These are phyloP conservation scores for Plectosphaerella sp. DNA, from an alignment of 2,329 filamentous ascomycete species.

Conservation along the genomic window DNA sequence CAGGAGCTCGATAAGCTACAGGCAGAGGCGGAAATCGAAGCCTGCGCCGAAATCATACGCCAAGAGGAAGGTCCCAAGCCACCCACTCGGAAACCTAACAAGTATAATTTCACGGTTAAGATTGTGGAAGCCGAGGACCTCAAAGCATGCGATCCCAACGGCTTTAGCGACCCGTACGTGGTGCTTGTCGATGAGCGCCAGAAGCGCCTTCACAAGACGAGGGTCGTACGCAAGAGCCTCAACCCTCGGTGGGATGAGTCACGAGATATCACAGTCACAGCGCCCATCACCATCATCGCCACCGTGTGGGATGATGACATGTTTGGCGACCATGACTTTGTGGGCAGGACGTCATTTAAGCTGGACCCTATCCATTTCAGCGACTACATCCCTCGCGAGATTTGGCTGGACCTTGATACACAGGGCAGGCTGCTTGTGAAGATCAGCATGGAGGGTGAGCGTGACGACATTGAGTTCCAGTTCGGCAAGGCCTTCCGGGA, in stretches of 20 bases:
- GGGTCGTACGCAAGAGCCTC: conserved; percentile 83
- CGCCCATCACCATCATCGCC: conserved; percentile 88
- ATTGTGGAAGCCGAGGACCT: conserved; percentile 96
- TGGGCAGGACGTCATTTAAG: conserved; percentile 94
- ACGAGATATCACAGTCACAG: conserved; percentile 89
- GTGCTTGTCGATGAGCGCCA: conserved; percentile 97
- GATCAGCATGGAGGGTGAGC: conserved; percentile 97
- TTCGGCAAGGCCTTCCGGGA: conserved; percentile 96
- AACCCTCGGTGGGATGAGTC: conserved; percentile 98
- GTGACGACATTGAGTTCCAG: conserved; percentile 97
- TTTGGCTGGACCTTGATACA: conserved; percentile 96
- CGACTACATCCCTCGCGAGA: conserved; percentile 92
- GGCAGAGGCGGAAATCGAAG: conserved; percentile 84
- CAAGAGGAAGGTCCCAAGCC: conserved; percentile 68
- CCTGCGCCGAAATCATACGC: conserved; percentile 76
- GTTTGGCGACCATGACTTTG: conserved; percentile 94
- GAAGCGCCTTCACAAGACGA: conserved; percentile 90
- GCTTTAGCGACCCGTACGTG: conserved; percentile 92
- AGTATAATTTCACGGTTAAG: conserved; percentile 98
- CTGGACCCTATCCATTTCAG: conserved; percentile 97
- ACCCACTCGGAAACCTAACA: conserved; percentile 63
- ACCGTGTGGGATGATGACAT: conserved; percentile 99
- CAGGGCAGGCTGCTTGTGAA: conserved; percentile 85
- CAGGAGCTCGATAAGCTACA: conserved; percentile 89
- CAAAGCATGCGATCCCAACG: conserved; percentile 95